These are phyloP conservation scores for Larix sibirica DNA, from an alignment of 83 land plant species.

Conservation along the genomic window DNA sequence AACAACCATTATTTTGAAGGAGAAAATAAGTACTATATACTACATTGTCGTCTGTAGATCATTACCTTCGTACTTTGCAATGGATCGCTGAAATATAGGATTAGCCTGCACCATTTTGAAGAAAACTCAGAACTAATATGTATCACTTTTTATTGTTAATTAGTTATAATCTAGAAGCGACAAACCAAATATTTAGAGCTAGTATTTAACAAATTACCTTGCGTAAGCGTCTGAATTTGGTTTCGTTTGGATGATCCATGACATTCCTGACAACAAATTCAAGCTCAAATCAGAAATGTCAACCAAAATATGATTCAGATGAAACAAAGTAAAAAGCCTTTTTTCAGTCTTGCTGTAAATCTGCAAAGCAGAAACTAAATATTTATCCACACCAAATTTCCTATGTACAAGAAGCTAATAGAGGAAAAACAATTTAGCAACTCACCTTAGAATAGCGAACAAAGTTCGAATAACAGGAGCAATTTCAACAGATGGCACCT, in stretches of 20 bases:
- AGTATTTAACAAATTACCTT: constrained; percentile 47
- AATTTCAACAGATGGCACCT: constrained; percentile 45
- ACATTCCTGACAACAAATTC: constrained; percentile 55
- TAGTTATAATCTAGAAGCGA: neutral
- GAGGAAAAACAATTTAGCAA: neutral
- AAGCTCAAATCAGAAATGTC: constrained; percentile 10
- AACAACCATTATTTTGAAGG: no score
- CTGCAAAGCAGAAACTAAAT: no score
- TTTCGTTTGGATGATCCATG: constrained; percentile 80
- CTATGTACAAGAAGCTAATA: neutral
- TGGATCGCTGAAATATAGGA: constrained; percentile 44
- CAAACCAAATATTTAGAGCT: neutral
- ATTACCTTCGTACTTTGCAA: constrained; percentile 58
- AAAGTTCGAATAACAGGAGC: constrained; percentile 52
- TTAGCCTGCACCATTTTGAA: constrained; percentile 47
- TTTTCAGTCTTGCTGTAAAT: neutral
- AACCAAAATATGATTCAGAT: neutral
- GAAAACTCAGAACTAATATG: neutral
- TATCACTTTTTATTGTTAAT: neutral
- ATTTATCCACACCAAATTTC: neutral
- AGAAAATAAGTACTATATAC: no score
- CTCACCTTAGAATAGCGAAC: constrained; percentile 67
- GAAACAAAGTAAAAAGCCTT: neutral
- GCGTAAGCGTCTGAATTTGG: constrained; percentile 62
- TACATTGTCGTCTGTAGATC: no score